A percentile compares a stretch with the other conserved stretches of the same genome.
These are phyloP conservation scores for Curvularia lunata DNA, from an alignment of 2,329 filamentous ascomycete species.

Conservation along the genomic window DNA sequence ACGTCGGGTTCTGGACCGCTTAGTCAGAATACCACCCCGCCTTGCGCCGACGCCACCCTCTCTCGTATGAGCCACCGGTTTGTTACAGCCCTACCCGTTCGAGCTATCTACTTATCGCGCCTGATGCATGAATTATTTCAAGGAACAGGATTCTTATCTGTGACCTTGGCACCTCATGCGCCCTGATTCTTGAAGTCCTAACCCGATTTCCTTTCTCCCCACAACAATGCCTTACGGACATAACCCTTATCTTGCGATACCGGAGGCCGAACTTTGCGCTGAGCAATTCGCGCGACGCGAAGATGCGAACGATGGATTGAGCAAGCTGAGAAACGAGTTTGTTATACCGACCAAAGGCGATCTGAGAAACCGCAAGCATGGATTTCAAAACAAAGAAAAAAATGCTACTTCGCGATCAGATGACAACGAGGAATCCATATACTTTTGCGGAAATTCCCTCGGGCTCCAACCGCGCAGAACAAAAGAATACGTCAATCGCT, in stretches of 20 bases:
- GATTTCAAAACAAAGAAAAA: constrained; percentile 21
- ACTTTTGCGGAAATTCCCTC: constrained; percentile 89
- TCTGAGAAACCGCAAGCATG: constrained; percentile 65
- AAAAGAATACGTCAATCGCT: constrained; percentile 69
- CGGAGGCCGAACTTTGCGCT: constrained; percentile 33
- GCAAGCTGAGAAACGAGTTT: constrained; percentile 68
- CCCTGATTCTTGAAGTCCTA: background rate
- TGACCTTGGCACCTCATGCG: constrained; percentile 6
- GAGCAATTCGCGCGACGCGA: constrained; percentile 40
- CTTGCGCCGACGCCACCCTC: constrained; percentile 17
- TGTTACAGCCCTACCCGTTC: constrained; percentile 15
- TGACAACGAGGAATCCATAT: constrained; percentile 62
- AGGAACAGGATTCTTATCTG: background rate
- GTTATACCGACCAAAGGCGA: constrained; percentile 77
- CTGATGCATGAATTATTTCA: constrained; percentile 6
- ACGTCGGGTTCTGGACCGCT: constrained; percentile 22
- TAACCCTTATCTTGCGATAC: constrained; percentile 33
- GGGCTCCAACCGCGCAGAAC: constrained; percentile 79
- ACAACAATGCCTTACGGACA: constrained; percentile 33
- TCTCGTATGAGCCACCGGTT: constrained; percentile 19
- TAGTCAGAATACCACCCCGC: constrained; percentile 22
- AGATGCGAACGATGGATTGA: constrained; percentile 50
- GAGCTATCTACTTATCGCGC: constrained; percentile 15
- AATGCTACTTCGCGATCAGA: constrained; percentile 31
- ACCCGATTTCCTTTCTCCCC: constrained; percentile 6